These are phyloP conservation scores for Coniochaeta sp. DNA, from an alignment of 2,329 filamentous ascomycete species.

Conservation along the genomic window DNA sequence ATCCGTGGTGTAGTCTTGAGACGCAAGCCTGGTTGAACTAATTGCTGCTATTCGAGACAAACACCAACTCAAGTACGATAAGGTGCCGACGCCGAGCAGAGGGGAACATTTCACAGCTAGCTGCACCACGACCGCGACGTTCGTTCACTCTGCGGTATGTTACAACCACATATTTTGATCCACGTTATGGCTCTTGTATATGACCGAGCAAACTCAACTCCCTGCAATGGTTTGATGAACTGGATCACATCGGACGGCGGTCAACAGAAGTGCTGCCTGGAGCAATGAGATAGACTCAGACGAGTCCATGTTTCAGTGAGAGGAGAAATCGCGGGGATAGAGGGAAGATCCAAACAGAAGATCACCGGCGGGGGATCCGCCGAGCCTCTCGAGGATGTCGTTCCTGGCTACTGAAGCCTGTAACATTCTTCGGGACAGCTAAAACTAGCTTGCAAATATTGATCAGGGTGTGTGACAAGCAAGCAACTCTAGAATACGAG, in stretches of 20 bases:
- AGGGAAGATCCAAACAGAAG: not conserved
- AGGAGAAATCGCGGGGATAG: not conserved
- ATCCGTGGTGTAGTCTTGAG: not conserved
- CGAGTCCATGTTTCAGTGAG: not conserved
- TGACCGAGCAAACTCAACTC: too few relatives aligned
- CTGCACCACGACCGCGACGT: not conserved
- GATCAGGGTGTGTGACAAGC: not conserved
- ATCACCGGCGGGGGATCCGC: not conserved
- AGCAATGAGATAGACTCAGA: not conserved
- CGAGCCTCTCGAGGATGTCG: not conserved
- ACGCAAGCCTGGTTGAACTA: not conserved
- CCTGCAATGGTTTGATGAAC: too few relatives aligned
- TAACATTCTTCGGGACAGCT: not conserved
- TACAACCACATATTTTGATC: not conserved
- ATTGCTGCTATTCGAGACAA: not conserved
- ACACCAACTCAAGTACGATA: not conserved
- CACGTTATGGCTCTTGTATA: too few relatives aligned
- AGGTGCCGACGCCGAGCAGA: not conserved
- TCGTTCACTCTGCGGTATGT: not conserved
- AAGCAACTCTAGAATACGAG: not conserved
- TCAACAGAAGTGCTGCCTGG: not conserved
- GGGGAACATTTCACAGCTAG: not conserved
- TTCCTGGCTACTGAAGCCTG: not conserved
- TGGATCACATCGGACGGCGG: not conserved
- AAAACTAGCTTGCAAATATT: not conserved